Evolutionary conservation across 352 stramenopile species (phyloP), one percentile per base, ranked within the genome.

Genomic region (Phytophthora pinifolia): DNA sequence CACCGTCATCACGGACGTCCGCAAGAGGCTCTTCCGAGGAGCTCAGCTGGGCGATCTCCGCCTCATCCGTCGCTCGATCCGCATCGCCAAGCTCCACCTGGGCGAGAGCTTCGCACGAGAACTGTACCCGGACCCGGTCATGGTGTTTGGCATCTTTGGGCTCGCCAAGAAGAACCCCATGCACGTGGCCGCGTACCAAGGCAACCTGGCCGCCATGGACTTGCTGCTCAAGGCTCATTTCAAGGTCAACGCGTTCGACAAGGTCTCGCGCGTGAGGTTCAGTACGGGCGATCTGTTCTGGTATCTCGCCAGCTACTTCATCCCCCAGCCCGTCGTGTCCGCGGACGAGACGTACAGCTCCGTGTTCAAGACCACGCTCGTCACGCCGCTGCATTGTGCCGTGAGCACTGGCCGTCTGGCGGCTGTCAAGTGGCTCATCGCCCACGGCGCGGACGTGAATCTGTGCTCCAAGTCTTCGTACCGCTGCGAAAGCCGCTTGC

Each of bases 111-210:
- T 92, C 51, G 75, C 79, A 3, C 59, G 55, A 25, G 74, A 88
- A 13, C 51, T 92, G 52, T 94, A 90, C 45, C 69, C 72, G 2
- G 82, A 91, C 33, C 74, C 82, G 9, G 66, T 71, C 29, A 78
- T 94, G 49, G 63, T 79, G 39, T 72, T 89, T 15, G 67, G 78
- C 39, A 78, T 87, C n/a, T 88, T 89, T 54, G 70, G 76, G n/a
- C 74, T 79, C 22, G 83, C 82, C 15, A 85, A 76, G 55, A 94
- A 94, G 58, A 92, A 94, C 43, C 84, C 84, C 20, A 82, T 94
- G 76, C 84, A 94, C 27, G 79, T 94, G 5, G 84, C 84, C 1
- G 84, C 84, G 13, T 89, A 89, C 47, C 77, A 88, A 46, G 82
- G 82, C 37, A 90, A 87, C 45, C 83, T 91, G n/a, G 64, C 67